Base-by-base conservation (phyloP, 2,329 filamentous ascomycete species). In the Aschersonia sp. region DNA sequence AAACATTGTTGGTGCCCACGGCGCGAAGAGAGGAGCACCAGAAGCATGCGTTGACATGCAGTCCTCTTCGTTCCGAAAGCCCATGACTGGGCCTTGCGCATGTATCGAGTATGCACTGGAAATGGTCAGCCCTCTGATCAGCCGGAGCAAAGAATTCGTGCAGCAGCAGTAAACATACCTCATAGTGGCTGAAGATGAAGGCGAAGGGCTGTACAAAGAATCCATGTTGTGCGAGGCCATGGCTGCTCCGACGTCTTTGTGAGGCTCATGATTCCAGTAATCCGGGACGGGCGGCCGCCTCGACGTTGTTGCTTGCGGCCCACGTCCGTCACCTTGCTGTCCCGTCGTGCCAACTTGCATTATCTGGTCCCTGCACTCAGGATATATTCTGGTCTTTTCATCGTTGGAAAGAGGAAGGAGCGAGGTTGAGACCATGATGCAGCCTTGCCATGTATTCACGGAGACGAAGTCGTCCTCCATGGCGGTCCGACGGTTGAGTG, bases 371-470 rank as follows among this genome's bases (percentile, higher is more conserved):
- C 11, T 6, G 6, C 10, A 22, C 22, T 22, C 37, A 31, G 47
- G 31, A 14, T 46, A 43, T 31, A 46, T 46, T 22, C 40, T 42
- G 14, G 39, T 46, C 31, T 42, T 46, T 30, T 46, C 44, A 32
- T 46, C 47, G 4, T 43, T 42, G 5, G 47, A 49, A 5, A 39
- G 47, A n/a, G 47, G 47, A 10, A 49, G 29, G 14, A 49, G 32
- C 29, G 44, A 42, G 14, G 43, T 49, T 5, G 47, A 49, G 42
- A 49, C 47, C 44, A 46, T 46, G 44, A 49, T 33, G 44, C 30
- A 39, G 40, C 47, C 47, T 40, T 49, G 47, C 47, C 47, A 49
- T n/a, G 47, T 49, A 7, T 29, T 49, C 39, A 49, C 47, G 32
- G 44, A 31, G 12, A 49, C 11, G 4, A 49, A 49, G 12, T 49